These are phyloP conservation scores for Adansonia madagascariensis DNA, from an alignment of 441 rosid genomes.

Conservation along the genomic window DNA sequence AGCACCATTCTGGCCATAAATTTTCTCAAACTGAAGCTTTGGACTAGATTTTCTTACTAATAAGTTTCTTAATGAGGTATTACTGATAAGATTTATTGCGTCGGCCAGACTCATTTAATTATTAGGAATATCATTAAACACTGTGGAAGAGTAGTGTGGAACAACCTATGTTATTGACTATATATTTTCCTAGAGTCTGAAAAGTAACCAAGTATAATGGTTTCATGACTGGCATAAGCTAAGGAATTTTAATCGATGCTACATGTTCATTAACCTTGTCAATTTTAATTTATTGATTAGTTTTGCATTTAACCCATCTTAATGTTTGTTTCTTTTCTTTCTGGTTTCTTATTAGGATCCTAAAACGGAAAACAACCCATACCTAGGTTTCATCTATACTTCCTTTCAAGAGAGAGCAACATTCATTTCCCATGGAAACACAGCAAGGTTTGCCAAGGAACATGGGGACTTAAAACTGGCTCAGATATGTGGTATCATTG, in stretches of 20 bases:
- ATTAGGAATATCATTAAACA: background rate
- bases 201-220: background rate
- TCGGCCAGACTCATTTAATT: background rate
- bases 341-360: constrained; percentile 42
- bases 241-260: background rate
- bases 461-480: constrained; percentile 52
- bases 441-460: constrained; percentile 45
- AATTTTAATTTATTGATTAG: background rate
- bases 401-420: constrained; percentile 57
- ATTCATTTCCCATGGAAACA: constrained; percentile 48
- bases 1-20: background rate
- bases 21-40: background rate
- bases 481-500: constrained; percentile 54
- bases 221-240: background rate
- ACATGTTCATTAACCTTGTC: background rate
- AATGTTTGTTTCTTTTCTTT: background rate
- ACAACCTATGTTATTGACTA: background rate
- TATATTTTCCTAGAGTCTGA: background rate
- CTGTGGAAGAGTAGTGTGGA: background rate
- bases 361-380: constrained; percentile 58
- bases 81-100: background rate
- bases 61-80: background rate
- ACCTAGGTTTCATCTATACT: constrained; percentile 57
- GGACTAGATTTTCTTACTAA: background rate
- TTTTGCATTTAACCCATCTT: background rate